Evolutionary conservation across 768 basidiomycete species (phyloP), one percentile per base, ranked within the genome.

Genomic region (Leccinum longicurvipes): DNA sequence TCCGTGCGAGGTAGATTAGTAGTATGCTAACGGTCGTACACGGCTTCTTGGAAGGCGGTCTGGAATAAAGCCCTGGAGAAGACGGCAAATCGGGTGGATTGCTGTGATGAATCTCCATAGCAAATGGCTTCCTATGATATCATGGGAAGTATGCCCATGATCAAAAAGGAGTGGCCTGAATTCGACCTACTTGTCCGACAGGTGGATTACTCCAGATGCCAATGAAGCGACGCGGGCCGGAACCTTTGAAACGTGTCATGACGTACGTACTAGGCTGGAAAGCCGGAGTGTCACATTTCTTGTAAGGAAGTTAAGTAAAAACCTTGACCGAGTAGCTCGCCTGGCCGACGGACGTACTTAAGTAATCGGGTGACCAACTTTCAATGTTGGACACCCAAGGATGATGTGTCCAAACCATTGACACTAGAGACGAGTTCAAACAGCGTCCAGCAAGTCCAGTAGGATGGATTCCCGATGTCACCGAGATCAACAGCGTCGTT

Each of bases 121-220:
- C 51, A 34, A 34, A 47, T 6, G 28, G 48, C 41, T 53, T 41
- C 25, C 47, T 29, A 44, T 36, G 31, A 44, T 39, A 45, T 52
- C 50, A 47, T 54, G 32, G 53, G 56, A 53, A 45, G 55, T 34
- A 17, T 21, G 10, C n/a, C 14, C n/a, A 42, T 60, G 58, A 52
- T 41, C 23, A 44, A 47, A 65, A 42, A 50, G 45, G 46, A 49
- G 53, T 7, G 41, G 10, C 8, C 24, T 23, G 42, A 44, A 45
- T 44, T 54, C 52, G 32, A 23, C 44, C 46, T 23, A 28, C 49
- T 58, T 51, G 49, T 51, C 63, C 39, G 39, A 56, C 42, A 11
- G 41, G 45, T 52, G 39, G 42, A 52, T 45, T 32, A 5, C 29
- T 39, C 36, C 36, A 36, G 17, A 19, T 41, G 39, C n/a, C 19